A percentile compares a stretch with the other conserved stretches of the same genome.
phyloP scores from a whole-genome alignment of 768 basidiomycete species.

The Boletus pseudo-olivaceus region DNA sequence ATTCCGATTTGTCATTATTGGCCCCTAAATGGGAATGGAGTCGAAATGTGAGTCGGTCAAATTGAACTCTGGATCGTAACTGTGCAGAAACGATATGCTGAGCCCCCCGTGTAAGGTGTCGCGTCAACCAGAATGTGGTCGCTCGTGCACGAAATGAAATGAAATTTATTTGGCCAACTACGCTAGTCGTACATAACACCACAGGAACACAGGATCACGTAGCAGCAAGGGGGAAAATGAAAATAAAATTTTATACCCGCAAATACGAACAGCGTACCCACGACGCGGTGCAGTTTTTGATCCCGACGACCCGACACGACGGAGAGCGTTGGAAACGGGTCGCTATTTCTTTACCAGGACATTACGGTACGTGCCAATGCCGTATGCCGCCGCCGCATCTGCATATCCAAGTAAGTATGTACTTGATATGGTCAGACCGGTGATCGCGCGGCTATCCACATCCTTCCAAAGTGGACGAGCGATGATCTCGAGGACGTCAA shows the following conservation, averaged over 20 bases:
- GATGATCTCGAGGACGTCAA: constrained; percentile 16
- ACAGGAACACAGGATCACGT: background rate
- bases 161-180: background rate
- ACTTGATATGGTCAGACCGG: background rate
- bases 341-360: constrained; percentile 4
- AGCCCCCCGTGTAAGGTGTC: background rate
- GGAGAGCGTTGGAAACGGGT: background rate
- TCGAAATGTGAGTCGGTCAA: background rate
- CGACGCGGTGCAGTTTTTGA: background rate
- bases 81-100: no score
- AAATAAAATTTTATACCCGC: background rate
- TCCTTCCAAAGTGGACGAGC: constrained; percentile 17
- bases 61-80: background rate
- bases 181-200: background rate
- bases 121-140: background rate
- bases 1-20: constrained; percentile 6
- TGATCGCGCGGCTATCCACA: constrained; percentile 22
- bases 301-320: background rate
- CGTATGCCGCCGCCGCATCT: background rate
- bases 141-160: background rate
- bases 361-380: constrained; percentile 10
- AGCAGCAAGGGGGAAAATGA: background rate
- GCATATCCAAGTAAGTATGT: background rate
- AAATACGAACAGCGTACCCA: background rate
- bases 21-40: constrained; percentile 3